phyloP scores from a whole-genome alignment of 2,329 filamentous ascomycete species.

The Colletotrichum costaricense region DNA sequence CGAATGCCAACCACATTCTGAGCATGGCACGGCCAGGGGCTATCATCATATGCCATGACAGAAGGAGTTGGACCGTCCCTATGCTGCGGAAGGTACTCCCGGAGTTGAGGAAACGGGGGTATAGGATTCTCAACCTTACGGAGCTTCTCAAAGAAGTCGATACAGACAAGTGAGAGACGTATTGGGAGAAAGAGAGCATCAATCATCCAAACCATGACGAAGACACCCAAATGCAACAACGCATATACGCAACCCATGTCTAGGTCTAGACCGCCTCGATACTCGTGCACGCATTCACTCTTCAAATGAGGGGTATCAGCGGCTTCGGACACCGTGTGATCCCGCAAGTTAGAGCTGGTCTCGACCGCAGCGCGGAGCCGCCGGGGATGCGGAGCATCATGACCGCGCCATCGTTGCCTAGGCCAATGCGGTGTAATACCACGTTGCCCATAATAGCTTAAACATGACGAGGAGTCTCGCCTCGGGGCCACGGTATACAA shows the following conservation, averaged over 20 bases:
- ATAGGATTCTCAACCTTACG: slow-evolving; percentile 77
- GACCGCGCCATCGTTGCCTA: not conserved
- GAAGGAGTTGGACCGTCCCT: slow-evolving; percentile 82
- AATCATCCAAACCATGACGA: no score
- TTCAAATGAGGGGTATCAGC: not conserved
- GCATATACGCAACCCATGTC: not conserved
- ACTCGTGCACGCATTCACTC: not conserved
- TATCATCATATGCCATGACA: slow-evolving; percentile 88
- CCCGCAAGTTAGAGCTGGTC: slow-evolving; percentile 8
- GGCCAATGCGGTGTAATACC: slow-evolving; percentile 8
- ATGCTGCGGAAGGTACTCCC: slow-evolving; percentile 82
- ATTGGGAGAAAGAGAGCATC: not conserved
- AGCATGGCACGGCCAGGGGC: slow-evolving; percentile 82
- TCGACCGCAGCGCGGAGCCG: slow-evolving; percentile 3
- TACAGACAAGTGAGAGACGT: slow-evolving; percentile 25
- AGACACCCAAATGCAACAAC: not conserved
- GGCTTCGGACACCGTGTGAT: not conserved
- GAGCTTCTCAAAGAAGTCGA: slow-evolving; percentile 65
- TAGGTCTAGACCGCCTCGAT: not conserved
- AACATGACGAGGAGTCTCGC: not conserved
- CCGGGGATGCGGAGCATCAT: not conserved
- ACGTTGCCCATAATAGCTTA: slow-evolving; percentile 3
- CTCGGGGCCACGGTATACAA: not conserved
- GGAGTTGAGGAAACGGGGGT: slow-evolving; percentile 76
- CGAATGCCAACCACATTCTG: slow-evolving; percentile 84